Base-by-base conservation (phyloP, 2,329 filamentous ascomycete genomes). In the Xylariaceae sp. region DNA sequence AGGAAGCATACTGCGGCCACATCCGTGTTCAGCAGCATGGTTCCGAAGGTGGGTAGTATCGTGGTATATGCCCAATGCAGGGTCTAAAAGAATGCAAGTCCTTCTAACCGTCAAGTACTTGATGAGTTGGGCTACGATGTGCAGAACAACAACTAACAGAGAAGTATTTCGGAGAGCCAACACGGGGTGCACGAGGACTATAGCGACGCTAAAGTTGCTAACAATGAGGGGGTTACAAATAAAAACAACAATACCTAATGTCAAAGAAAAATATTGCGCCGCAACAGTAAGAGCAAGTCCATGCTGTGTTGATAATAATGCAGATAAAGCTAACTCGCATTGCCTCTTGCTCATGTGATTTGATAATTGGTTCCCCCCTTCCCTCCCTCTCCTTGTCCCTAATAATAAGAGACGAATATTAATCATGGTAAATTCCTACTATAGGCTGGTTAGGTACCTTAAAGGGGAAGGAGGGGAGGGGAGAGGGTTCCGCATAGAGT, bases 11-110 rank as follows among this genome's bases (percentile, higher is more conserved):
- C 52, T 43, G 57, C 62, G 57, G 62, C 55, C 62, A 56, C 52
- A 61, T 63, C 66, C 61, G 64, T 60, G 61, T 61, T 58, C 62
- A 61, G 53, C 66, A 59, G 61, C 56, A 62, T 50, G 44, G 53
- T 64, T 56, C 66, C 65, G 64, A 61, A 58, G 57, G 61, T 50
- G 59, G 32, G 32, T 37, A 37, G 32, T 37, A 37, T 37, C 32
- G 47, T 56, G 55, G 59, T 59, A 44, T 58, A 57, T 60, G 49
- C 12, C 32, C 54, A 64, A 54, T 57, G 59, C 52, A 58, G 45
- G 56, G 48, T 26, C 53, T 23, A 40, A 43, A 48, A 48, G 29
- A 48, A 57, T 49, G 56, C 49, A 48, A 55, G 56, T 50, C 51
- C 53, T 50, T 44, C 20, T 44, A 54, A 52, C 23, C 18, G 29